phyloP scores from a whole-genome alignment of 2,329 filamentous ascomycete species.

The Neonectria neomacrospora region DNA sequence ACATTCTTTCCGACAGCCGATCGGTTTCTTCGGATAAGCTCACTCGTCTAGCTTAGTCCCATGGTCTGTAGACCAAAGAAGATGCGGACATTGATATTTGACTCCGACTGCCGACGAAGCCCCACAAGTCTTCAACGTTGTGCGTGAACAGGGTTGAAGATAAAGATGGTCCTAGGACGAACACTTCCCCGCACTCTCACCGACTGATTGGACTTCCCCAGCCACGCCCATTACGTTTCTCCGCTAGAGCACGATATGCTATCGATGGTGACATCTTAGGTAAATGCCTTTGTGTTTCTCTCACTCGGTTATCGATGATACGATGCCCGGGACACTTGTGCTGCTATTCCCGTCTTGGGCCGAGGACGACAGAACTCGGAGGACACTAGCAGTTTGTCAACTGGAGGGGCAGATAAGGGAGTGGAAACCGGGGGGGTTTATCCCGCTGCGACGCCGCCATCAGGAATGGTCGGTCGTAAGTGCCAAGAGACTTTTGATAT shows the following conservation, averaged over 20 bases:
- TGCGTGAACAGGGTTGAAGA: slow-evolving; percentile 7
- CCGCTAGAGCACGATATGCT: background rate
- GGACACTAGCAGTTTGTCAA: background rate
- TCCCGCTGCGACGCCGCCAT: background rate
- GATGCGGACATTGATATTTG: background rate
- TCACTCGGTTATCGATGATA: background rate
- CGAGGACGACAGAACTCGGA: background rate
- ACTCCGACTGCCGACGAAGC: background rate
- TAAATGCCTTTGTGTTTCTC: background rate
- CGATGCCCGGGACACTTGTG: background rate
- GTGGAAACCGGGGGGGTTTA: background rate
- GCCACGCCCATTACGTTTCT: background rate
- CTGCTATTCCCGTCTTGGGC: background rate
- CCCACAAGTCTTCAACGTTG: background rate
- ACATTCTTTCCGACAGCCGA: background rate
- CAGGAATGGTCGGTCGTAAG: background rate
- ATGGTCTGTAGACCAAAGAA: background rate
- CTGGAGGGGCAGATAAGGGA: slow-evolving; percentile 10
- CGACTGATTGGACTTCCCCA: slow-evolving; percentile 11
- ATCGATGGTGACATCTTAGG: background rate
- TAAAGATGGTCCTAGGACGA: slow-evolving; percentile 2
- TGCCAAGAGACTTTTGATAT: background rate
- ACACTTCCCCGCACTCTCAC: slow-evolving; percentile 23
- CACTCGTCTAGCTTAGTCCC: background rate
- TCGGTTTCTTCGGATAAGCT: background rate